Evolutionary conservation across 352 stramenopile species (phyloP), one percentile per base, ranked within the genome.

Genomic region (Phytophthora litchii): DNA sequence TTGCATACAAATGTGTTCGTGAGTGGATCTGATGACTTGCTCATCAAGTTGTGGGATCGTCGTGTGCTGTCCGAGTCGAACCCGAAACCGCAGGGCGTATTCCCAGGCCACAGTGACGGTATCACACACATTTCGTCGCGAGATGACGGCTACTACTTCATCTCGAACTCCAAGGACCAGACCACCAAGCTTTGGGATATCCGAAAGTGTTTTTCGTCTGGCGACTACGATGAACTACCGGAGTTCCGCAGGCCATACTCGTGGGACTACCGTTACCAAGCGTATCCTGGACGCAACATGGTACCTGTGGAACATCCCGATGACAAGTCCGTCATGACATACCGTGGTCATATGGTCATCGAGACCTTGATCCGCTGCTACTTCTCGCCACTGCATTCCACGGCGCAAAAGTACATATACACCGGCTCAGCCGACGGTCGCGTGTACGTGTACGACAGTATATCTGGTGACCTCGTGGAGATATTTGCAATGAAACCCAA

Each of bases 111-210:
- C 45, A 88, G 81, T n/a, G 86, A 95, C 46, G 86, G 86, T 3
- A 55, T 95, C 40, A 93, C 83, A 21, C 74, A 93, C 62, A 83
- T 95, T 54, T 87, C 81, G 10, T 91, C 86, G 20, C 78, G 84
- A 13, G 83, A 93, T 58, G 86, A 95, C 61, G 86, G 83, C 3
- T 91, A 91, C 66, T 95, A 95, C 50, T 95, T 95, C 47, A 70
- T 95, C 20, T 95, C 86, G n/a, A 95, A 95, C 65, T 70, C 82
- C 0, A 95, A 95, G 46, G 86, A 95, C 48, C 86, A 93, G 58
- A 91, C 73, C 11, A 84, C 70, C 44, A 93, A 92, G 67, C 83
- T 95, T 10, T 95, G 83, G 83, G 86, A 95, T 54, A 72, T 93
- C 20, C 78, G 86, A 21, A 92, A 93, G 55, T 94, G 83, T 56